Evolutionary conservation across 345 rosid genomes (phyloP), one percentile per base, ranked within the genome.

Genomic region (Atalantia buxifolia): DNA sequence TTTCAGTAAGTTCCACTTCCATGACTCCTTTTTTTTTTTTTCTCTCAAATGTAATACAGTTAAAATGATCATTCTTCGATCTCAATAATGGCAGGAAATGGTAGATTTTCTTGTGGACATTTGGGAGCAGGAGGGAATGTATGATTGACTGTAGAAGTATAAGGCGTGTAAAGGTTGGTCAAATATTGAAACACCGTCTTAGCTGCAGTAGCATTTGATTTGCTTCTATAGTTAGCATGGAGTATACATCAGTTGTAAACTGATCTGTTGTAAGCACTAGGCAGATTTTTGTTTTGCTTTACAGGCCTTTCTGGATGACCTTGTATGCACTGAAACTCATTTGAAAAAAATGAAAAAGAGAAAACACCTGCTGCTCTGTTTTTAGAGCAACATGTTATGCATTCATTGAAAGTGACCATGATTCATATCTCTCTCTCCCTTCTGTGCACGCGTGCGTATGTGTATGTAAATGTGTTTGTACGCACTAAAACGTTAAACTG

Each of bases 81-180:
- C 55, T 10, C 72, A 56, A 36, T 66, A 71, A 38, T 76, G 76
- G 38, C 90, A 94, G 98, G 98, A 92, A 86, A 94, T 94, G 98
- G 92, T 91, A 42, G 97, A 92, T 84, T 94, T 92, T 87, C 93
- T 94, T 21, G 97, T 94, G 72, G 96, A 94, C 85, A 42, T 85
- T 27, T 94, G 98, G 96, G 98, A 94, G 82, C 95, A 94, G 78
- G 97, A 92, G 79, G 98, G 95, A 18, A 81, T 91, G 88, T 92
- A 94, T 71, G 97, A 90, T 76, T 94, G 84, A 92, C 76, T 69
- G 73, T 27, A 7, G 9, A 77, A 78, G 72, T 53, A 27, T 63
- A 62, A 84, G 83, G 9, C 42, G 42, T 22, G 53, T 56, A 75
- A 75, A 79, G 72, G 80, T 63, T 80, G 89, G 62, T 61, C 73